Conservation (phyloP, 2,329 filamentous ascomycete species). For the Uncinocarpus reesii region DNA sequence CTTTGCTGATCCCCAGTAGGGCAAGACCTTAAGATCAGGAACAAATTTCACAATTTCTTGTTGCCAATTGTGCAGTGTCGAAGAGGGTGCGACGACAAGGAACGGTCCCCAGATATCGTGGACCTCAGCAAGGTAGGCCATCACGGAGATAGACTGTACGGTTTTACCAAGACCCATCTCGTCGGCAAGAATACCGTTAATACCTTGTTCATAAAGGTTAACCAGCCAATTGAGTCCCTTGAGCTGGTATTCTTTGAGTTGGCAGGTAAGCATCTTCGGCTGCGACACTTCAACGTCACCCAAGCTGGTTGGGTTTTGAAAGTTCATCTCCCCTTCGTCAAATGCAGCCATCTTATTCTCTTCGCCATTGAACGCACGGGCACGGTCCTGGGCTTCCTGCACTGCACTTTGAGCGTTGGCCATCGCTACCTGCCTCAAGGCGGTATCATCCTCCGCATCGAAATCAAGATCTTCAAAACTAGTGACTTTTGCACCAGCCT, state of each 20-base stretch:
- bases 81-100: conserved; percentile 75
- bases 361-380: conserved; percentile 78
- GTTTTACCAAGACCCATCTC: conserved; percentile 99
- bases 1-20: conserved; percentile 91
- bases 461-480: conserved; percentile 93
- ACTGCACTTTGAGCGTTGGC: conserved; percentile 95
- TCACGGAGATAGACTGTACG: conserved; percentile 96
- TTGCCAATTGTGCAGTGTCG: conserved; percentile 71
- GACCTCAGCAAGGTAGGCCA: conserved; percentile 94
- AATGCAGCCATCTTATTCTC: conserved; percentile 58
- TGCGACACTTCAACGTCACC: conserved; percentile 91
- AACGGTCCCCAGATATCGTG: conserved; percentile 95
- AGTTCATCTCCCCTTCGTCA: conserved; percentile 97
- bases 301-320: conserved; percentile 93
- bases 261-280: conserved; percentile 82
- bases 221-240: conserved; percentile 99
- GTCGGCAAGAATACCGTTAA: conserved; percentile 92
- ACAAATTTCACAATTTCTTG: conserved; percentile 96
- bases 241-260: conserved; percentile 96
- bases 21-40: conserved; percentile 84
- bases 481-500: conserved; percentile 58
- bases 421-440: conserved; percentile 71
- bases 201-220: conserved; percentile 97
- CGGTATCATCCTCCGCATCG: conserved; percentile 83
- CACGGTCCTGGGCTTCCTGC: conserved; percentile 85